These are phyloP conservation scores for Lipomyces kockii DNA, from an alignment of 805 yeast genomes.

Conservation along the genomic window DNA sequence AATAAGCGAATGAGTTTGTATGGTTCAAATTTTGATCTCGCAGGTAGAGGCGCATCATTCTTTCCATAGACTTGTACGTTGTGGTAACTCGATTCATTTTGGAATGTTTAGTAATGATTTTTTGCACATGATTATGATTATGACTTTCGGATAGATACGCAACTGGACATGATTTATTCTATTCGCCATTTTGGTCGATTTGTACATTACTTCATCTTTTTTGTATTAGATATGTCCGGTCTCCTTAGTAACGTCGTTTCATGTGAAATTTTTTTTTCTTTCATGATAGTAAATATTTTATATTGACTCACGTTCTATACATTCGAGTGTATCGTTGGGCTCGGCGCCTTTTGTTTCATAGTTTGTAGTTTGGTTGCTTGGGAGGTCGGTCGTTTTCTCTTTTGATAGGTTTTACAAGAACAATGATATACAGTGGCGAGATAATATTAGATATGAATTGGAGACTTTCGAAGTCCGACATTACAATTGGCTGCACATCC, in stretches of 20 bases:
- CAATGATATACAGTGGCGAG: too few relatives aligned
- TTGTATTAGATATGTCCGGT: not conserved
- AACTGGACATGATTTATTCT: too few relatives aligned
- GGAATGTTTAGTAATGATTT: not conserved
- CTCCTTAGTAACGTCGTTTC: not conserved
- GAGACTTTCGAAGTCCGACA: not conserved
- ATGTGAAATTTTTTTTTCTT: not conserved
- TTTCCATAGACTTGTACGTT: not conserved
- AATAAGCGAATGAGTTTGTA: conserved; percentile 27
- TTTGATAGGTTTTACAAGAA: too few relatives aligned
- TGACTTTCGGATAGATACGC: not conserved
- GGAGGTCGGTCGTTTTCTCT: not conserved
- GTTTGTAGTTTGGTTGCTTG: not conserved
- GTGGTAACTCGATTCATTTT: not conserved
- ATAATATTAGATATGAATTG: not conserved
- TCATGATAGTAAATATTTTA: not conserved
- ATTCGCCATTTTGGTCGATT: not conserved
- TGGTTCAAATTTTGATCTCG: conserved; percentile 16
- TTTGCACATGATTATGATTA: not conserved
- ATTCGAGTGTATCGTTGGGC: not conserved
- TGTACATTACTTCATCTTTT: not conserved
- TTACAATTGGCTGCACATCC: not conserved
- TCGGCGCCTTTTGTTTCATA: not conserved
- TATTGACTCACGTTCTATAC: not conserved
- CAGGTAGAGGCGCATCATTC: not conserved